Evolutionary conservation across 108 stramenopile genomes (phyloP).

Genomic region (Fragilaria crotonensis): DNA sequence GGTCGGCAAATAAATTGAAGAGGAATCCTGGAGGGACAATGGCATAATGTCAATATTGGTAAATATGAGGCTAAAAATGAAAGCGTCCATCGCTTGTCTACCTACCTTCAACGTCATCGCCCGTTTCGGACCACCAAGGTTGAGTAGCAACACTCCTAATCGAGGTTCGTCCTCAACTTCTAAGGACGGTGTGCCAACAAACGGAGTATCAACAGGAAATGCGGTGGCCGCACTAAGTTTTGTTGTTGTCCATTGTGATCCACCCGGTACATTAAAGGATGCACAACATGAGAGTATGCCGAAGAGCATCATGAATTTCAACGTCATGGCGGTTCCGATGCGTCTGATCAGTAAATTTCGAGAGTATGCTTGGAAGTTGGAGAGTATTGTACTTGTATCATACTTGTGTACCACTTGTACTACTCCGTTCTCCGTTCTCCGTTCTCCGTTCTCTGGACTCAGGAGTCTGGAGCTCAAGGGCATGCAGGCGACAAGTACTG

Average conservation of each 20-base stretch:
- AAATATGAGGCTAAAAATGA: background rate
- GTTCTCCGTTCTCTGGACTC: no score
- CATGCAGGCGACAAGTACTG: no score
- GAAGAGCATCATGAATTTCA: background rate
- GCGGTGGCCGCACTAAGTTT: constrained; percentile 1
- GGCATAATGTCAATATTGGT: background rate
- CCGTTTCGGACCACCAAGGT: constrained; percentile 94
- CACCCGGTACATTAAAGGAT: background rate
- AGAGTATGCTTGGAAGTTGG: no score
- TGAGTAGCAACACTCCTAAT: constrained; percentile 88
- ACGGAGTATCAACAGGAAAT: constrained; percentile 2
- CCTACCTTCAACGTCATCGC: constrained; percentile 87
- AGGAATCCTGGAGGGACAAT: constrained; percentile 53
- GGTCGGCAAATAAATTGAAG: constrained; percentile 97
- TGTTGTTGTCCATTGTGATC: background rate
- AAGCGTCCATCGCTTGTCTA: no score
- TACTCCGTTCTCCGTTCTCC: no score
- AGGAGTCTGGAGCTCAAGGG: no score
- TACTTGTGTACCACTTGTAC: no score
- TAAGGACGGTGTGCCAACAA: background rate
- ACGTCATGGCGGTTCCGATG: background rate
- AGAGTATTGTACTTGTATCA: no score
- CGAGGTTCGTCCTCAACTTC: constrained; percentile 24
- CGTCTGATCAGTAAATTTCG: background rate
- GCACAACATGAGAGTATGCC: background rate